phyloP scores from a whole-genome alignment of 176 grass and related monocot genomes.

The Aegilops bicornis region DNA sequence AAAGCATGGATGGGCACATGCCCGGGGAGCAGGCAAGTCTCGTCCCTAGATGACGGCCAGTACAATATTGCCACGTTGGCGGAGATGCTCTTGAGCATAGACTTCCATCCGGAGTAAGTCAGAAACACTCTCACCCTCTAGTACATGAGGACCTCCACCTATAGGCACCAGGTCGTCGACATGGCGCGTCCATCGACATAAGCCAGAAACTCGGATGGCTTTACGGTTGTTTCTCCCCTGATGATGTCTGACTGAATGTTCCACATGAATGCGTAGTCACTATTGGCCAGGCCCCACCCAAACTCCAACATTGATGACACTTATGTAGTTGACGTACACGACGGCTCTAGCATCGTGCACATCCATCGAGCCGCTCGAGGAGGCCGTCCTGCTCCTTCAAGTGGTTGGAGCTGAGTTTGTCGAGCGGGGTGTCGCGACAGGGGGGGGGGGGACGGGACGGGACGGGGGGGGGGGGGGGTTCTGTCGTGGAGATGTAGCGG shows the following conservation, averaged over 20 bases:
- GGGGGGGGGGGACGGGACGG: neutral
- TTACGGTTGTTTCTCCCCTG: too few species aligned
- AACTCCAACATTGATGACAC: conserved; percentile 45
- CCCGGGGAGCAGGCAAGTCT: too few species aligned
- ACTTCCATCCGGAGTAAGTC: conserved; percentile 53
- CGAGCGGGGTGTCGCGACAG: neutral
- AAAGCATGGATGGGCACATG: too few species aligned
- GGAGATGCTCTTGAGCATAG: conserved; percentile 12
- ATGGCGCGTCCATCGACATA: neutral
- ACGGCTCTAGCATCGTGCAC: conserved; percentile 15
- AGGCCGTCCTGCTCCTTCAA: conserved; percentile 45
- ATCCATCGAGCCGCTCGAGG: conserved; percentile 31
- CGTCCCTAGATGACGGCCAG: neutral
- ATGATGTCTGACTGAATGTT: neutral
- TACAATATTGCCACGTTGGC: conserved; percentile 53
- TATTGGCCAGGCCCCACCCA: conserved; percentile 42
- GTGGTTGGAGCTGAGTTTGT: conserved; percentile 30
- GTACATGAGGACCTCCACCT: conserved; percentile 50
- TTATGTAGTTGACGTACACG: conserved; percentile 62
- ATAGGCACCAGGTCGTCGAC: conserved; percentile 53
- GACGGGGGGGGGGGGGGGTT: neutral
- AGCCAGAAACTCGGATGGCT: too few species aligned
- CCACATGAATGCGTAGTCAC: neutral
- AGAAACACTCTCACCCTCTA: conserved; percentile 44
- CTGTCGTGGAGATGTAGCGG: conserved; percentile 30